A percentile compares a stretch with the other conserved stretches of the same genome.
phyloP scores from a whole-genome alignment of 176 grass and related monocot genomes.

The Paspalum notatum region DNA sequence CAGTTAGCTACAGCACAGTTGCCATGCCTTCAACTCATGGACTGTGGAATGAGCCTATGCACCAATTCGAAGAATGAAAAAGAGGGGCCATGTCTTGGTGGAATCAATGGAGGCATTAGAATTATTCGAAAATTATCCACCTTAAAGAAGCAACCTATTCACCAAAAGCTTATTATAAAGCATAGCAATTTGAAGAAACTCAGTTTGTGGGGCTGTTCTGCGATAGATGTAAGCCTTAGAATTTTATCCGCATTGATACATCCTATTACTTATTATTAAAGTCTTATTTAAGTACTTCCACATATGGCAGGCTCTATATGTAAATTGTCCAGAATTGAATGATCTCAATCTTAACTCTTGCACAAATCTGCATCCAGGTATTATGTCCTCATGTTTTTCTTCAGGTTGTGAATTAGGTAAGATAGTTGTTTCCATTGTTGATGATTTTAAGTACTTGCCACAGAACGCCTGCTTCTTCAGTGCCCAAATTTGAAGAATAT shows the following conservation, averaged over 20 bases:
- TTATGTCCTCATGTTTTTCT: conserved; percentile 19
- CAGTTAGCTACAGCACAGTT: conserved; percentile 82
- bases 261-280: conserved; percentile 8
- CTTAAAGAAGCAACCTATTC: conserved; percentile 41
- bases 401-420: conserved; percentile 4
- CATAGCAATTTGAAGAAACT: conserved; percentile 85
- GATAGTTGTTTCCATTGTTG: conserved; percentile 17
- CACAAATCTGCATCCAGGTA: conserved; percentile 96
- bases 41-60: conserved; percentile 92
- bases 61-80: conserved; percentile 50
- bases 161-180: conserved; percentile 92
- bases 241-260: conserved; percentile 1
- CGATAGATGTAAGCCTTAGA: conserved; percentile 72
- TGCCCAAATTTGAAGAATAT: conserved; percentile 87
- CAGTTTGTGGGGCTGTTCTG: conserved; percentile 97
- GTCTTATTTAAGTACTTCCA: conserved; percentile 33
- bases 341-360: conserved; percentile 96
- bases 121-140: conserved; percentile 51
- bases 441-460: conserved; percentile 27
- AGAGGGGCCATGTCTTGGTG: conserved; percentile 44
- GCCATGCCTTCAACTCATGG: conserved; percentile 86
- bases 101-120: conserved; percentile 52
- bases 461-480: conserved; percentile 92
- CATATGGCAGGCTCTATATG: conserved; percentile 68
- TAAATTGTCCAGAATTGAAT: conserved; percentile 87